Conservation (phyloP, 331 rosid genomes). For the Malus hybrid region DNA sequence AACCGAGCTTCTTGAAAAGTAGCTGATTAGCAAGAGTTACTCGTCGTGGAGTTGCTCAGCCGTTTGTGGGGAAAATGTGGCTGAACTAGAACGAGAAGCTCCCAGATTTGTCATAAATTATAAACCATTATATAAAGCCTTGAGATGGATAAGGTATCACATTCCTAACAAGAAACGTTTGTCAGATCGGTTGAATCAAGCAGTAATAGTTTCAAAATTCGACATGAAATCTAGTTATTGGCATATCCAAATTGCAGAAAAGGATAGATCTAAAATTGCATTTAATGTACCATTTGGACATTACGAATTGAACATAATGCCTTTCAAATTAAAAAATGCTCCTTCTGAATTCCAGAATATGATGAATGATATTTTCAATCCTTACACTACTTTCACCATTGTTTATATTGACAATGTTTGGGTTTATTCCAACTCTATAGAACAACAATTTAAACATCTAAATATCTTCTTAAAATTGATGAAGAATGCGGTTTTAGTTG, state of each 20-base stretch:
- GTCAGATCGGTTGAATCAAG: not conserved
- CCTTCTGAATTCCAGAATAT: not conserved
- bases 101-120: too few relatives aligned
- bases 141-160: not conserved
- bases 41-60: not conserved
- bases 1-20: not conserved
- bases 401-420: not conserved
- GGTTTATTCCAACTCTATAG: not conserved
- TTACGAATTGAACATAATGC: not conserved
- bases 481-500: not conserved
- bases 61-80: too few relatives aligned
- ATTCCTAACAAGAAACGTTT: not conserved
- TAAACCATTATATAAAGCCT: too few relatives aligned
- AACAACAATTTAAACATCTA: slow-evolving; percentile 6
- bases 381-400: not conserved
- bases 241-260: not conserved
- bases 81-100: not conserved
- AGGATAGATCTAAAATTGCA: not conserved
- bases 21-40: not conserved
- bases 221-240: not conserved
- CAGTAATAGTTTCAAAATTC: not conserved
- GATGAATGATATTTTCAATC: not conserved
- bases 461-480: not conserved
- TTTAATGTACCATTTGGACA: not conserved
- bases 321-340: not conserved